A percentile compares a stretch with the other conserved stretches of the same genome.
Evolutionary conservation across 306 rosid species (phyloP).

Genomic region (Pachyrhizus erosus): DNA sequence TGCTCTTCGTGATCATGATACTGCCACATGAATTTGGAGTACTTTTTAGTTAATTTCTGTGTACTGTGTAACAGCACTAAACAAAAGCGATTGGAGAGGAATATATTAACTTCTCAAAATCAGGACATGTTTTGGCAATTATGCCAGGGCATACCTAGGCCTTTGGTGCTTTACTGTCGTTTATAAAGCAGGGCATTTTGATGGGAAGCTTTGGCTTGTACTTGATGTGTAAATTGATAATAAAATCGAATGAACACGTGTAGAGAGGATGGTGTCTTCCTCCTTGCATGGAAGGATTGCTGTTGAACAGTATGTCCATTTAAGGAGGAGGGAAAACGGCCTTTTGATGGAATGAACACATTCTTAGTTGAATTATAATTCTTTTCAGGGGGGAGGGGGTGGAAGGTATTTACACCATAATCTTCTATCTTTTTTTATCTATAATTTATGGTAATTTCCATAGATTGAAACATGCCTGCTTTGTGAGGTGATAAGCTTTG

Average conservation of each 20-base stretch:
- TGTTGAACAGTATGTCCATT: slow-evolving; percentile 2
- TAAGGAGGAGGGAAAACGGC: not conserved
- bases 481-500: not conserved
- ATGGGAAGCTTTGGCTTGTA: slow-evolving; percentile 13
- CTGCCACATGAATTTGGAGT: not conserved
- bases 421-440: no score
- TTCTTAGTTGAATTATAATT: not conserved
- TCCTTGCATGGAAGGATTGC: not conserved
- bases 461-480: not conserved
- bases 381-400: no score
- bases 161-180: not conserved
- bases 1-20: not conserved
- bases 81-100: slow-evolving; percentile 18
- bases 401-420: no score
- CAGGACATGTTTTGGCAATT: not conserved
- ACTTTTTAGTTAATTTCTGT: not conserved
- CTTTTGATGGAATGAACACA: not conserved
- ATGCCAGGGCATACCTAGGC: not conserved
- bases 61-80: not conserved
- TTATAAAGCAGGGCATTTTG: not conserved
- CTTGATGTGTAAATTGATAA: slow-evolving; percentile 9
- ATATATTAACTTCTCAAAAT: not conserved
- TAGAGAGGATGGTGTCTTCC: slow-evolving; percentile 4
- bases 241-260: no score
- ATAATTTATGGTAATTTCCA: slow-evolving; percentile 15